phyloP scores from a whole-genome alignment of 2,329 filamentous ascomycete species.

The Fusarium zealandicum region DNA sequence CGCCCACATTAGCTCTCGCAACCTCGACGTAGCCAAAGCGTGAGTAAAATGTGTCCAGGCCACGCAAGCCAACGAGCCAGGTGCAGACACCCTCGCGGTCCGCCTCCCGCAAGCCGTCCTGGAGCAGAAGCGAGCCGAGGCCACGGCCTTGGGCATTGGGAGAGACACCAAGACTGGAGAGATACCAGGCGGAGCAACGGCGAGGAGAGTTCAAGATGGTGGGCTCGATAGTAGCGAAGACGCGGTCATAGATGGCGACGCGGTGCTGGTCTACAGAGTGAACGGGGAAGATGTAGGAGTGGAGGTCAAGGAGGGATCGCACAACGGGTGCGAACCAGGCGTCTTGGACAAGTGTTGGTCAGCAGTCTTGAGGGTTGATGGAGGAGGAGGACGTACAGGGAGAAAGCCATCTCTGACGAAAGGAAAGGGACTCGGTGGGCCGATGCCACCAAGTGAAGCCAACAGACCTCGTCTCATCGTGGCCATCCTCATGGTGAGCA shows the following conservation, averaged over 20 bases:
- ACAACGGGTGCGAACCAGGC: conserved; percentile 45
- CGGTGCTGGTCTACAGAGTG: conserved; percentile 30
- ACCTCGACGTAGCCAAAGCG: conserved; percentile 47
- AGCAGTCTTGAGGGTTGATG: neutral
- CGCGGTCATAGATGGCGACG: conserved; percentile 38
- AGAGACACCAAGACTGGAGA: conserved; percentile 45
- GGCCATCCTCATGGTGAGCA: conserved; percentile 16
- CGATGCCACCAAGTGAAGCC: conserved; percentile 48
- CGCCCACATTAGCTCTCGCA: conserved; percentile 47
- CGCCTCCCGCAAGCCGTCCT: conserved; percentile 41
- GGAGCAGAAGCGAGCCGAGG: conserved; percentile 43
- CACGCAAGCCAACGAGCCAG: conserved; percentile 46
- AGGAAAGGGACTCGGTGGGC: conserved; percentile 37
- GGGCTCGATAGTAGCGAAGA: conserved; percentile 38
- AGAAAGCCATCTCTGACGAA: conserved; percentile 44
- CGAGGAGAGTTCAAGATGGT: conserved; percentile 39
- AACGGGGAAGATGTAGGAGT: conserved; percentile 39
- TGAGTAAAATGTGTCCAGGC: conserved; percentile 45
- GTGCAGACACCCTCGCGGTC: conserved; percentile 42
- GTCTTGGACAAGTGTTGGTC: conserved; percentile 21
- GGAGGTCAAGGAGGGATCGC: conserved; percentile 33
- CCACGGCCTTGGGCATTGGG: conserved; percentile 44
- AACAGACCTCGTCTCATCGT: conserved; percentile 28
- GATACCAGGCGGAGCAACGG: conserved; percentile 46
- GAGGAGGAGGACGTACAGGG: conserved; percentile 39